Evolutionary conservation across 208 protist species (phyloP).

Genomic region (Leishmania tarentolae): DNA sequence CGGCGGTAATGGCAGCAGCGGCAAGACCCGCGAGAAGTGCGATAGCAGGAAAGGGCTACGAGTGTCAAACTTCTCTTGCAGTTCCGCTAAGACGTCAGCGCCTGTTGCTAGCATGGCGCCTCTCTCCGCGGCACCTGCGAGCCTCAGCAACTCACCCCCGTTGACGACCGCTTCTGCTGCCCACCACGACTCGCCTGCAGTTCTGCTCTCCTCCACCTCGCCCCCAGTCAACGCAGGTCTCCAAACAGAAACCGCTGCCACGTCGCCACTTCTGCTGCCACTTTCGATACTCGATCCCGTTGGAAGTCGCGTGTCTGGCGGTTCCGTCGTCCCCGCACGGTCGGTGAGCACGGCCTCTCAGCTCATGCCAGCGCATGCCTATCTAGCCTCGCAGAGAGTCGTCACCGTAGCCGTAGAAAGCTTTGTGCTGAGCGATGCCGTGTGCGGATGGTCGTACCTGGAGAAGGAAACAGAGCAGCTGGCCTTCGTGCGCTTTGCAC

Average conservation of each 20-base stretch:
- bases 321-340: neutral
- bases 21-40: neutral
- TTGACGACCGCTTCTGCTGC: neutral
- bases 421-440: constrained; percentile 49
- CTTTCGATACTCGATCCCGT: neutral
- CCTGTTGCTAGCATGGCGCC: neutral
- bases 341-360: neutral
- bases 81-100: neutral
- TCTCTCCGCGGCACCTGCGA: neutral
- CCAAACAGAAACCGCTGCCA: neutral
- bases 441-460: constrained; percentile 59
- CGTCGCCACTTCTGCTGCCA: constrained; percentile 17
- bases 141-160: neutral
- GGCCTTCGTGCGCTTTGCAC: constrained; percentile 67
- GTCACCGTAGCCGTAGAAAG: constrained; percentile 49
- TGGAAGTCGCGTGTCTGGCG: neutral
- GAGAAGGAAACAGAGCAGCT: constrained; percentile 51
- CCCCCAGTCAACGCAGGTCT: neutral
- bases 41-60: neutral
- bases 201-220: neutral
- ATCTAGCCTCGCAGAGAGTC: constrained; percentile 21
- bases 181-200: neutral
- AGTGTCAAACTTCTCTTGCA: neutral
- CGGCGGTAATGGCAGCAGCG: neutral
- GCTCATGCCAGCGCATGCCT: constrained; percentile 22